A percentile compares a stretch with the other conserved stretches of the same genome.
Conservation (phyloP, 169 alveolate genomes). For the Plasmodium sp. region DNA sequence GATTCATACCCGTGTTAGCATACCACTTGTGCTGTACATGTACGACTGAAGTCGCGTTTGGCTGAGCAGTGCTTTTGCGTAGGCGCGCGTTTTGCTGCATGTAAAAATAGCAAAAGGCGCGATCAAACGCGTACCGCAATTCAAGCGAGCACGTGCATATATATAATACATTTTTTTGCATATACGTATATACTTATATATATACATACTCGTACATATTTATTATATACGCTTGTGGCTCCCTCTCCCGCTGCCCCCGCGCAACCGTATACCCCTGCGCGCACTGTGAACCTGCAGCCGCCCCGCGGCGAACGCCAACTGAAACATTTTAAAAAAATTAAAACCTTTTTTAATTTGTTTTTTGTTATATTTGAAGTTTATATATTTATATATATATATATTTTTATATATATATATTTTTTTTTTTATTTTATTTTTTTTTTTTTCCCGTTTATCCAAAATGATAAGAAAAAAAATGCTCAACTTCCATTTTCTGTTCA, state of each 20-base stretch:
- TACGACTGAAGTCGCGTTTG: not conserved
- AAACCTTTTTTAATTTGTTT: not conserved
- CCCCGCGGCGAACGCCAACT: not conserved
- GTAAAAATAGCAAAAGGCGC: not conserved
- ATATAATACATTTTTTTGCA: no score
- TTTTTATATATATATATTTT: not conserved
- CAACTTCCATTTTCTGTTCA: not conserved
- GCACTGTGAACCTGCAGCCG: not conserved
- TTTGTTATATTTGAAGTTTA: not conserved
- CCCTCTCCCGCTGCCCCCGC: not conserved
- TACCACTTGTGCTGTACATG: not conserved
- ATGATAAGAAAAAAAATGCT: constrained; percentile 10
- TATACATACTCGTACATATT: not conserved
- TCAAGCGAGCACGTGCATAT: not conserved
- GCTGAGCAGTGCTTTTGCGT: not conserved
- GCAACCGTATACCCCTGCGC: not conserved
- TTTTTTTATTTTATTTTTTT: not conserved
- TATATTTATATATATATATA: not conserved
- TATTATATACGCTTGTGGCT: not conserved
- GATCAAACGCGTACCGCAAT: not conserved
- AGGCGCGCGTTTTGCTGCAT: not conserved
- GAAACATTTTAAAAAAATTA: not conserved
- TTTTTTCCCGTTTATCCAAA: not conserved
- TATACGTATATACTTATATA: no score
- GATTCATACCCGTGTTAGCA: not conserved